Evolutionary conservation across 2,329 filamentous ascomycete species (phyloP), one percentile per base, ranked within the genome.

Genomic region (Dryadomyces quercivorus): DNA sequence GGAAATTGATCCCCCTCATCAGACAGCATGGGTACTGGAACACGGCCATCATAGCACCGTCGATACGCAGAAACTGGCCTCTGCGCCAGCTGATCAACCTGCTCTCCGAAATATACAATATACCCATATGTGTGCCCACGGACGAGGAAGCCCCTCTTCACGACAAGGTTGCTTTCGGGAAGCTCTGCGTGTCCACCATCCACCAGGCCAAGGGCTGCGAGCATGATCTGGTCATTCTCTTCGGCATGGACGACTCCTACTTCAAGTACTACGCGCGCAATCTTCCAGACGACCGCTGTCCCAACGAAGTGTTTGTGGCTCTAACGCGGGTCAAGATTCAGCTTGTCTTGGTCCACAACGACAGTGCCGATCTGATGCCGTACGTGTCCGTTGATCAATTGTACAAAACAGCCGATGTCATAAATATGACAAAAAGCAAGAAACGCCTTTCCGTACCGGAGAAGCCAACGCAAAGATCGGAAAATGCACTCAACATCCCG

Each of bases 201-300:
- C 44, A 53, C 34, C 51, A 48, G 44, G 48, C 48, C 34, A 53
- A 53, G 44, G 51, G 51, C 15, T 40, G 51, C 12, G 51, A 53
- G 20, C 44, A 43, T 2, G 31, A 31, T 38, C 51, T 53, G 2
- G 42, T 22, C 44, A 43, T 53, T 20, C 1, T 53, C n/a, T 42
- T 48, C n/a, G 44, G 21, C 10, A 31, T 53, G 5, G 43, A 53
- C 36, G 34, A 40, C 3, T 31, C 18, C 2, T 53, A 12, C 31
- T 53, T 53, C 36, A 13, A 10, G 16, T 43, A 42, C 34, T 18
- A 16, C 3, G 51, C 18, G 7, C 44, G 44, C 31, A 36, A 53
- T 42, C 7, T 26, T 6, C 44, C 26, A 18, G 44, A 48, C 31
- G 18, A 53, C 44, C 44, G 51, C 16, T 53, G 51, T 13, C 51